Conservation (phyloP, 495 filamentous ascomycete species). For the Parathielavia appendiculata region DNA sequence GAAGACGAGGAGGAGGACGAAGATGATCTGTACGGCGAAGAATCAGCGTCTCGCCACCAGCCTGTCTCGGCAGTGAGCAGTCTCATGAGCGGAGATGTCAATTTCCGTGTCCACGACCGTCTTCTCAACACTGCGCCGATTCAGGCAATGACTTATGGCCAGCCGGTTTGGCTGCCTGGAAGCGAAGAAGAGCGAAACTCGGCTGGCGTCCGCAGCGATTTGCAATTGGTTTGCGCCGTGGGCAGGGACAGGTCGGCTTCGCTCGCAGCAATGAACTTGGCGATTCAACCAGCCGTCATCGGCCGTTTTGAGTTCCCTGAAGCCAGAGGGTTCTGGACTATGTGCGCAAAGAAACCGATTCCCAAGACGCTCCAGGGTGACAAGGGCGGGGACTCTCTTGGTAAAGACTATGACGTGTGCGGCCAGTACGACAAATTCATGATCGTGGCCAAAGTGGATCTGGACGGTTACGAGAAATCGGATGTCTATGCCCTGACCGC, state of each 20-base stretch:
- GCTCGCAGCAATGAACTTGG: constrained; percentile 67
- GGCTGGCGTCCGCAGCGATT: constrained; percentile 45
- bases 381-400: constrained; percentile 44
- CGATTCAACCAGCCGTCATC: constrained; percentile 62
- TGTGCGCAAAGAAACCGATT: constrained; percentile 54
- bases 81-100: constrained; percentile 55
- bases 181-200: constrained; percentile 42
- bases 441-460: constrained; percentile 58
- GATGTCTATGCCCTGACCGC: constrained; percentile 58
- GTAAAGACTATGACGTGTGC: constrained; percentile 45
- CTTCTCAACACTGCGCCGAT: constrained; percentile 75
- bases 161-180: constrained; percentile 38
- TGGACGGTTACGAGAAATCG: constrained; percentile 53
- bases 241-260: constrained; percentile 66
- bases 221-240: constrained; percentile 67
- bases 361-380: constrained; percentile 49
- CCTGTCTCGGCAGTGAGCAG: constrained; percentile 24
- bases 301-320: constrained; percentile 58
- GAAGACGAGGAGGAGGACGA: constrained; percentile 50
- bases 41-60: constrained; percentile 33
- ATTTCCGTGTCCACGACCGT: constrained; percentile 70
- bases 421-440: constrained; percentile 64
- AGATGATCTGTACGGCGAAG: constrained; percentile 65
- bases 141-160: constrained; percentile 62
- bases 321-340: constrained; percentile 58